phyloP scores from a whole-genome alignment of 306 rosid genomes.

The Casuarina glauca region DNA sequence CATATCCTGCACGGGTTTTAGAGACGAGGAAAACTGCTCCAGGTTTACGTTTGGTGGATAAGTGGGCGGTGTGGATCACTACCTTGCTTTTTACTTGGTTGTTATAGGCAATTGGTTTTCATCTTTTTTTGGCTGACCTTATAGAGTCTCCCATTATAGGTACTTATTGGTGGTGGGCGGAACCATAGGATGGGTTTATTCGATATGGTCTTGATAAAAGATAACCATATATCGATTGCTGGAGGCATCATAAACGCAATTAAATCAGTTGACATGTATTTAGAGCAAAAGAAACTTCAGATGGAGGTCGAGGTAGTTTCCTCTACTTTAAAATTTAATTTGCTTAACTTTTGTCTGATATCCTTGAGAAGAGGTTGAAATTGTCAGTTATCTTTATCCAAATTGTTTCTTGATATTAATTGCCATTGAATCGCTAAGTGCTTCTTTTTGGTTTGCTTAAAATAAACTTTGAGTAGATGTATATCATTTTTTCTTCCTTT shows the following conservation, averaged over 20 bases:
- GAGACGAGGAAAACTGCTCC: conserved; percentile 97
- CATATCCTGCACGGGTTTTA: conserved; percentile 69
- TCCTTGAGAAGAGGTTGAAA: background rate
- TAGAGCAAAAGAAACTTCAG: conserved; percentile 61
- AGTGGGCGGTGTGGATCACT: conserved; percentile 82
- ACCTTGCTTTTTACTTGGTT: conserved; percentile 26
- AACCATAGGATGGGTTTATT: conserved; percentile 94
- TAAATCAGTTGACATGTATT: conserved; percentile 73
- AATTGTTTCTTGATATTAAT: background rate
- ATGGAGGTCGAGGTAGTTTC: conserved; percentile 78
- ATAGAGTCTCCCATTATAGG: conserved; percentile 39
- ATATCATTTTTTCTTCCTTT: background rate
- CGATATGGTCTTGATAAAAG: conserved; percentile 95
- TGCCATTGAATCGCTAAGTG: background rate
- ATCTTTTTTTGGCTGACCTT: conserved; percentile 4
- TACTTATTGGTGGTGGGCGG: conserved; percentile 81
- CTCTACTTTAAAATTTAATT: conserved; percentile 10
- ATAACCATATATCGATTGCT: conserved; percentile 85
- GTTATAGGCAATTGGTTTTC: conserved; percentile 6
- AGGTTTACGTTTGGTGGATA: conserved; percentile 84
- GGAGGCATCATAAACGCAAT: conserved; percentile 75
- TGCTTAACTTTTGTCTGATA: conserved; percentile 12
- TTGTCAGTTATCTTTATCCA: background rate
- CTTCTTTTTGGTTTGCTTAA: background rate
- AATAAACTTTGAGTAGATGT: background rate